Percentiles rank a stretch among this genome's conserved stretches.
These are phyloP conservation scores for Neoboletus subvelutipes DNA, from an alignment of 768 basidiomycete genomes.

Conservation along the genomic window DNA sequence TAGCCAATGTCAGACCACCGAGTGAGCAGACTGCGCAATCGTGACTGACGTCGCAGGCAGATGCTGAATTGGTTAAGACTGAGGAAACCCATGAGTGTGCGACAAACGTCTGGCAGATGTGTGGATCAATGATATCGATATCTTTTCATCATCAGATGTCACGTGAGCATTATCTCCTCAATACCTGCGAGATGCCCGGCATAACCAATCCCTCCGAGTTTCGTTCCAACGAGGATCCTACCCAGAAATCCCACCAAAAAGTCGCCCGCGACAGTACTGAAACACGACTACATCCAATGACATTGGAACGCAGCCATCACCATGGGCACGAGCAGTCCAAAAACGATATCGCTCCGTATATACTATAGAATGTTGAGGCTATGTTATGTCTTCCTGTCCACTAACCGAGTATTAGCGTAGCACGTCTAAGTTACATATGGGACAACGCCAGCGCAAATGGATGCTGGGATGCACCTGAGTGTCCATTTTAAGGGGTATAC, in stretches of 20 bases:
- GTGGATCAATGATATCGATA: too few relatives aligned
- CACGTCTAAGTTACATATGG: slow-evolving; percentile 6
- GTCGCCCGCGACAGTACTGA: not conserved
- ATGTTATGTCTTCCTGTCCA: not conserved
- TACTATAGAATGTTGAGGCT: not conserved
- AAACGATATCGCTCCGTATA: not conserved
- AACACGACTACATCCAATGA: not conserved
- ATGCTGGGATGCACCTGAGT: not conserved
- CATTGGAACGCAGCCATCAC: not conserved
- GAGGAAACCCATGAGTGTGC: not conserved
- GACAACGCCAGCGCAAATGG: not conserved
- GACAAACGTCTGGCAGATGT: too few relatives aligned
- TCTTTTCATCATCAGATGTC: too few relatives aligned
- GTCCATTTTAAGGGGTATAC: slow-evolving; percentile 2
- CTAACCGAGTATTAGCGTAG: slow-evolving; percentile 5
- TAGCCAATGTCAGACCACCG: not conserved
- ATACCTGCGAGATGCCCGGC: too few relatives aligned
- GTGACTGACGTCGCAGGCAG: not conserved
- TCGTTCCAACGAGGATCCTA: too few relatives aligned
- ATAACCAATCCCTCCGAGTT: too few relatives aligned
- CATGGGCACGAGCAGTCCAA: not conserved
- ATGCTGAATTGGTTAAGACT: too few relatives aligned
- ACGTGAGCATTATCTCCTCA: too few relatives aligned
- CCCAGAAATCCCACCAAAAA: too few relatives aligned
- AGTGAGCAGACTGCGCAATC: not conserved